Evolutionary conservation across 2,329 filamentous ascomycete genomes (phyloP), one percentile per base, ranked within the genome.

Genomic region (Xylaria sp.): DNA sequence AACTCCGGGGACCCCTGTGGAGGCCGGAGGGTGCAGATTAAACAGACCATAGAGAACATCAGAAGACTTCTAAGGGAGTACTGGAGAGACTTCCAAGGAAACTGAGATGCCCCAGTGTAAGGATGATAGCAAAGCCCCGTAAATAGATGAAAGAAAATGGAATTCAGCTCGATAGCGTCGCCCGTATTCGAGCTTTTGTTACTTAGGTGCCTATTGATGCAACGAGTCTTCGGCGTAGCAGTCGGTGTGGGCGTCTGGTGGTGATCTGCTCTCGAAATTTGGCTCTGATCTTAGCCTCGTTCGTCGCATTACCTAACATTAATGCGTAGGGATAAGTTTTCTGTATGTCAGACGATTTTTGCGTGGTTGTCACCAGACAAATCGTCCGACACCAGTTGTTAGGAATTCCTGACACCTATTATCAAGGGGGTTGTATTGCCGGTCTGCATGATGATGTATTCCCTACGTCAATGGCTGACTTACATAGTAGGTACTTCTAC

Each of bases 31-130:
- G 18, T 55, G 12, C 60, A 62, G 48, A 62, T 62, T 46, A 62
- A 62, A 23, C 48, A 62, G 12, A 62, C 60, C n/a, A 28, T 62
- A 46, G 60, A 62, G n/a, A 62, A 55, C 28, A 62, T 62, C 10
- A 28, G 60, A 43, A 62, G 60, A 55, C 60, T 45, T 1, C 36
- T 62, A n/a, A 62, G 60, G 36, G 48, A 62, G 12, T 62, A 62
- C 28, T 62, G 60, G 60, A 32, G 60, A 55, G 60, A 53, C 45
- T 60, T 60, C 9, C 41, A 43, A 4, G 41, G 41, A 10, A 43
- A 43, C 18, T 43, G 41, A 43, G 18, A n/a, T 6, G 18, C 41
- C 18, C 41, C 20, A 43, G 10, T 43, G 41, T 43, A 6, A 15
- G 13, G 32, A 39, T 46, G 58, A 56, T 28, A 25, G 23, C 15